Base-by-base conservation (phyloP, 208 protist species). In the Endotrypanum monterogeii region DNA sequence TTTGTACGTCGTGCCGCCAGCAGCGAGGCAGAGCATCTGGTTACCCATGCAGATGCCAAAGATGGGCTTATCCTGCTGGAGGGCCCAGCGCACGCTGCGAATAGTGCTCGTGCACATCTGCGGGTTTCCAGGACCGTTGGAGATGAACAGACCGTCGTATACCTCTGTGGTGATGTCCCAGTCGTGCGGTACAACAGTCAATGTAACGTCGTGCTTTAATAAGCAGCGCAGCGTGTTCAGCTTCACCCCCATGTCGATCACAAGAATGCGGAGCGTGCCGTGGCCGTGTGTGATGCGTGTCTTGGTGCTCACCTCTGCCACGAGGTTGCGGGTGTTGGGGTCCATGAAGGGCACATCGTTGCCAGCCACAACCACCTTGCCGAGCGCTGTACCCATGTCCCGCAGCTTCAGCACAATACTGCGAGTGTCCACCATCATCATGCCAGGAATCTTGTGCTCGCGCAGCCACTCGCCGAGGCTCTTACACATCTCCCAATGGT, bases 41-140 rank as follows among this genome's bases (percentile, higher is more conserved):
- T 99, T 99, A 54, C 98, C 99, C 78, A 99, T 98, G 89, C 99
- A 99, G 76, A 99, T 99, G 72, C 98, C 98, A 65, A 99, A 99
- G 61, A 99, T 97, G 55, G 98, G 98, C 83, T 96, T 98, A 37
- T 89, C 82, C 83, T 90, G 85, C 67, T 88, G 84, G 20, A 94
- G 78, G 7, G 91, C 92, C 79, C 96, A 98, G 48, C 90, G 84
- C 57, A 99, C 87, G 85, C 94, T 94, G 62, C 94, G 89, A 71
- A 99, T 99, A 11, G 98, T 99, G 37, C 72, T 79, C 46, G 94
- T 85, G 80, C 83, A 94, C 79, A 96, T 82, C 69, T 93, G 84
- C 74, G 97, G 96, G 80, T 98, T 93, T 57, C 95, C 96, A 57
- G 97, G 97, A 54, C 97, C 97, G 88, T 99, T 99, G 55, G 88